Base-by-base conservation (phyloP, 2,329 filamentous ascomycete species). In the Geosmithia morbida region DNA sequence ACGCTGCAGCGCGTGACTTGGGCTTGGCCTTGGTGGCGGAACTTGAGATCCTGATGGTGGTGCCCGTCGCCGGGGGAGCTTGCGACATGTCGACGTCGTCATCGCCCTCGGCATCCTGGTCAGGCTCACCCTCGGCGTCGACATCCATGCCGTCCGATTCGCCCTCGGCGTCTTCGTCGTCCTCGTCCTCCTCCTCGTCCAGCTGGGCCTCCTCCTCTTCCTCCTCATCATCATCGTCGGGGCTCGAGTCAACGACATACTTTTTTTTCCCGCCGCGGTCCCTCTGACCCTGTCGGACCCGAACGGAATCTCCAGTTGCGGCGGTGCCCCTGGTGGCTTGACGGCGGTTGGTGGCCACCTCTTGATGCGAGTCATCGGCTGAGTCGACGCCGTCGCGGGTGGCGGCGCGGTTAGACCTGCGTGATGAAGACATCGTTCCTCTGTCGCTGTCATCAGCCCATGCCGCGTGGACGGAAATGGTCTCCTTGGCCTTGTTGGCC, bases 191-290 rank as follows among this genome's bases (percentile, higher is more conserved):
- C 2, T 65, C 66, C 2, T 65, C 65, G 26, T 64, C 65, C 17
- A 63, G 59, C 17, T 63, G 59, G 14, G 58, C 56, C 22, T 62
- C 59, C 11, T 59, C 62, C 8, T 65, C 63, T 8, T 66, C 60
- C 1, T 63, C 63, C 16, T 59, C 65, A 2, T 69, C 68, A 2
- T 68, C 67, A 20, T 69, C 67, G n/a, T 69, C 67, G 39, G 66
- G 67, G 47, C 69, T 71, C 39, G 71, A 75, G 51, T 78, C 75
- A 20, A 80, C 71, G 37, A 77, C 72, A 48, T 79, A 79, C 53
- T 69, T 78, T 62, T 78, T 79, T 61, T 76, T 75, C 17, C 66
- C 68, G 6, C 70, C 72, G 8, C 74, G 69, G 49, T 72, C 75
- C 45, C 75, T 67, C 54, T 72, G 74, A 39, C 70, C 69, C 22